Evolutionary conservation across 257 asterid genomes (phyloP).

Genomic region (Fraxinus quadrangulata): DNA sequence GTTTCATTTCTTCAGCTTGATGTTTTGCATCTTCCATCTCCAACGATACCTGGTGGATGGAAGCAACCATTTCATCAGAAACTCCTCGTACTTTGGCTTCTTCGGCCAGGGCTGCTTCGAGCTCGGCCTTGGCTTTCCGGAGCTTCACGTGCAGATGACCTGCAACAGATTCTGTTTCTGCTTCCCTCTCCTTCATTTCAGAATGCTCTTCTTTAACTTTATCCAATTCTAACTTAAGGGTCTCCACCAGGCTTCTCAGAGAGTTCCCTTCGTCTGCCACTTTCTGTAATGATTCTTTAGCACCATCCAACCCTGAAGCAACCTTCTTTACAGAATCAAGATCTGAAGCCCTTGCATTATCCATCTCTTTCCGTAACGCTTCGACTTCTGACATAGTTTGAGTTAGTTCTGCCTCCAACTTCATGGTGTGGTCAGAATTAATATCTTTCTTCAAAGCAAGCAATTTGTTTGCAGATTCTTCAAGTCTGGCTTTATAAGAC

Average conservation of each 20-base stretch:
- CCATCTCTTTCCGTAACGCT: conserved; percentile 52
- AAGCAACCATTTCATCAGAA: conserved; percentile 67
- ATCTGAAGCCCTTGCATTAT: conserved; percentile 48
- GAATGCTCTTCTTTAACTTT: conserved; percentile 59
- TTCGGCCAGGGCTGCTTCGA: conserved; percentile 69
- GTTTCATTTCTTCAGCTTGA: conserved; percentile 70
- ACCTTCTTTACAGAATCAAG: conserved; percentile 70
- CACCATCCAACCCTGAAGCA: conserved; percentile 69
- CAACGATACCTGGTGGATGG: conserved; percentile 56
- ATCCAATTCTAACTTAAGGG: conserved; percentile 71
- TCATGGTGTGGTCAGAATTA: conserved; percentile 51
- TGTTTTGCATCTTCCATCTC: conserved; percentile 58
- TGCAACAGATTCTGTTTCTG: conserved; percentile 67
- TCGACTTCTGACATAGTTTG: conserved; percentile 55
- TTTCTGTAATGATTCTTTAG: conserved; percentile 74
- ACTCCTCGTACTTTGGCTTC: conserved; percentile 69
- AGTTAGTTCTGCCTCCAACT: conserved; percentile 59
- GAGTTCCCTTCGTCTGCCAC: conserved; percentile 71
- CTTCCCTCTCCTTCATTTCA: conserved; percentile 67
- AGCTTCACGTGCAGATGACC: conserved; percentile 84
- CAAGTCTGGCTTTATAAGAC: conserved; percentile 51
- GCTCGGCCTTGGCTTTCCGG: conserved; percentile 72
- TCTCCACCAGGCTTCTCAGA: conserved; percentile 58
- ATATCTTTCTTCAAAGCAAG: conserved; percentile 53
- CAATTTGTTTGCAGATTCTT: conserved; percentile 52